Evolutionary conservation across 768 basidiomycete species (phyloP), one percentile per base, ranked within the genome.

Genomic region (Xerocomellus amylosporus): DNA sequence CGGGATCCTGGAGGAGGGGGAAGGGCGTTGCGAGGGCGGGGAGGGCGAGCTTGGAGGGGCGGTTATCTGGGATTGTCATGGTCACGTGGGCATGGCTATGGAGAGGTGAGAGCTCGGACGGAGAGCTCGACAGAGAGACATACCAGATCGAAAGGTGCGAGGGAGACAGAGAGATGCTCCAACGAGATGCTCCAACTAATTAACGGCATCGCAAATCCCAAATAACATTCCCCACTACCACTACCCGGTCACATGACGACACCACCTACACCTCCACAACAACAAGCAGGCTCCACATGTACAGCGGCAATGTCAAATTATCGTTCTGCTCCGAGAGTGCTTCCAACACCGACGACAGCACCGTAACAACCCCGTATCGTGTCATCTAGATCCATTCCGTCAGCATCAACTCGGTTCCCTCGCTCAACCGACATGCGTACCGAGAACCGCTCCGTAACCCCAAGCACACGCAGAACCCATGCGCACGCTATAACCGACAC

Each of bases 261-360:
- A 30, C 8, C 49, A 15, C 15, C 55, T 63, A 66, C 54, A 58
- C 59, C 51, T 74, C 77, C 8, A 79, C 75, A 46, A 93, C 72
- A 31, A 86, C 85, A 33, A 93, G 75, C 74, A 93, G 77, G 66
- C 90, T 88, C 93, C 94, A 99, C 77, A 95, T 86, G 70, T 88
- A 98, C 71, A 98, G 74, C n/a, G 97, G 96, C 58, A 99, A 76
- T 39, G 91, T 93, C 60, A 99, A 77, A 73, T 99, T 99, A 73
- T 99, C 97, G 72, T 98, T 98, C 74, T 99, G 97, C 66, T 88
- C 87, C 19, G 92, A 93, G 53, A 94, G 72, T 15, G 93, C 97
- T 73, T 99, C 97, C 59, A 98, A 78, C 40, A 91, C 69, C 3
- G 85, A 84, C 5, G 89, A 78, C 39, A 89, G 66, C n/a, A 73